phyloP scores from a whole-genome alignment of 2,329 filamentous ascomycete species.

The Tolypocladium guangdongense region DNA sequence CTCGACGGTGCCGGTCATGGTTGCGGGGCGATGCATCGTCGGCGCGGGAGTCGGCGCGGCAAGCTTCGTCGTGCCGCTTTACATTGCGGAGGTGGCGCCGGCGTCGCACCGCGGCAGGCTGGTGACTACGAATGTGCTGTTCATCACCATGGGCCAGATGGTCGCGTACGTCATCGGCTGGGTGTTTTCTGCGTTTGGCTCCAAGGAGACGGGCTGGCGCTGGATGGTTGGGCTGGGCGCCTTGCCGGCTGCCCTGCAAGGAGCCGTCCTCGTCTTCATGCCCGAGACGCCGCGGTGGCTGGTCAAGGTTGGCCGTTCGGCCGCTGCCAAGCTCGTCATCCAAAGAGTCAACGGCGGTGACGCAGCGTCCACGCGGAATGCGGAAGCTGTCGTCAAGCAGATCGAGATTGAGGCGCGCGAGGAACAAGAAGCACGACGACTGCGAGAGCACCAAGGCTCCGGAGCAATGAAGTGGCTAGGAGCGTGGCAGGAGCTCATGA shows the following conservation, averaged over 20 bases:
- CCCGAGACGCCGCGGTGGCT: slow-evolving; percentile 88
- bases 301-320: slow-evolving; percentile 53
- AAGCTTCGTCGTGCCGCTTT: slow-evolving; percentile 75
- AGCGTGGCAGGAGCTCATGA: slow-evolving; percentile 42
- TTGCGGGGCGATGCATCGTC: slow-evolving; percentile 56
- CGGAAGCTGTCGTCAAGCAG: slow-evolving; percentile 50
- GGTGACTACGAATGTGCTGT: slow-evolving; percentile 71
- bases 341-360: slow-evolving; percentile 48
- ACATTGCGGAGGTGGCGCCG: slow-evolving; percentile 79
- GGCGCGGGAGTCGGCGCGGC: slow-evolving; percentile 65
- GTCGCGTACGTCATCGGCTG: slow-evolving; percentile 80
- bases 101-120: slow-evolving; percentile 65
- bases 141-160: slow-evolving; percentile 81
- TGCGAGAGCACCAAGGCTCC: slow-evolving; percentile 17
- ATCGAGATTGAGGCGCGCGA: slow-evolving; percentile 69
- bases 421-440: slow-evolving; percentile 43
- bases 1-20: slow-evolving; percentile 50
- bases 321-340: slow-evolving; percentile 55
- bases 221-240: slow-evolving; percentile 88
- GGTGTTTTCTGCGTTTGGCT: slow-evolving; percentile 49
- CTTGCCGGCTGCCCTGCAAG: slow-evolving; percentile 63
- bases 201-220: slow-evolving; percentile 57
- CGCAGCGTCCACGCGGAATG: slow-evolving; percentile 32
- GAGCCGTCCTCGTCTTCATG: slow-evolving; percentile 56
- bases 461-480: slow-evolving; percentile 27